Conservation (phyloP, 257 asterid genomes). For the Solanum gracilifrons region DNA sequence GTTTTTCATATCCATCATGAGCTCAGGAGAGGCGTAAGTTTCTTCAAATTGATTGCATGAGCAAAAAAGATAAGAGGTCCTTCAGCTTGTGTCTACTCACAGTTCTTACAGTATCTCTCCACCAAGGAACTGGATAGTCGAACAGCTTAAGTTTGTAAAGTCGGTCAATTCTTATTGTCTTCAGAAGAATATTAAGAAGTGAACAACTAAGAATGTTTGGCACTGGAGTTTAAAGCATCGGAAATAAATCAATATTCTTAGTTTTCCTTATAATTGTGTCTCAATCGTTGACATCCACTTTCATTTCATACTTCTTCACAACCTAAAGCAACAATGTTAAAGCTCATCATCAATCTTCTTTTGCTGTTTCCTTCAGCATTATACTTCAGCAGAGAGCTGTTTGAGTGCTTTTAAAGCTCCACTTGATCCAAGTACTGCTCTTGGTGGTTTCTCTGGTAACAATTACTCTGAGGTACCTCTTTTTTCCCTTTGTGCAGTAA, state of each 20-base stretch:
- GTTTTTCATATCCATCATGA: not conserved
- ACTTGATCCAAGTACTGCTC: conserved; percentile 92
- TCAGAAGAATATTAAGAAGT: not conserved
- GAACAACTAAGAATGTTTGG: not conserved
- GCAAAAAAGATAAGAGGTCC: not conserved
- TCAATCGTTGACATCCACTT: not conserved
- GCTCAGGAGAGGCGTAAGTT: not conserved
- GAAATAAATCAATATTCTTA: not conserved
- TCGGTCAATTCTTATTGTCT: not conserved
- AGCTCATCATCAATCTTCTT: not conserved
- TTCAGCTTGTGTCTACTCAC: not conserved
- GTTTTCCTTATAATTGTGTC: not conserved
- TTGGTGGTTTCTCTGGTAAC: conserved; percentile 91
- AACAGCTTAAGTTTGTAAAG: not conserved
- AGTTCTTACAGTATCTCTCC: not conserved
- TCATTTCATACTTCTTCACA: not conserved
- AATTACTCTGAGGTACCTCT: conserved; percentile 71
- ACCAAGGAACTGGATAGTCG: not conserved
- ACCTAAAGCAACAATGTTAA: not conserved
- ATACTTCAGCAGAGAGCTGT: conserved; percentile 75
- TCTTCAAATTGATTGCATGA: not conserved
- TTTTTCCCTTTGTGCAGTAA: not conserved
- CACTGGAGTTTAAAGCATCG: not conserved
- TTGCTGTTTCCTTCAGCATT: conserved; percentile 54
- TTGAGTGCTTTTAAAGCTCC: conserved; percentile 93